These are phyloP conservation scores for Excoecaria agallocha DNA, from an alignment of 345 rosid species.

Conservation along the genomic window DNA sequence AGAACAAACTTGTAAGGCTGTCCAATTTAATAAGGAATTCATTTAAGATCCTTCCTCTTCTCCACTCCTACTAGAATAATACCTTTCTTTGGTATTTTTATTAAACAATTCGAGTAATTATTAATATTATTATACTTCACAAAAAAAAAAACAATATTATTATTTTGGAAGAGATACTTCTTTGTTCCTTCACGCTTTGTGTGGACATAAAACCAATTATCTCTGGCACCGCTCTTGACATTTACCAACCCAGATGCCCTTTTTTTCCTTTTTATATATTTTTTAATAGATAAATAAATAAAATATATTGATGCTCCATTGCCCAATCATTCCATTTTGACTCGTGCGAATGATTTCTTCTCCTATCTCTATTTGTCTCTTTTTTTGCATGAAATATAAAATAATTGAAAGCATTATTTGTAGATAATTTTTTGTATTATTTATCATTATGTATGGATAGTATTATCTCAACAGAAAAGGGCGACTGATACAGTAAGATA, in stretches of 20 bases:
- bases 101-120: not conserved
- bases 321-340: constrained; percentile 12
- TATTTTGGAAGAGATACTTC: not conserved
- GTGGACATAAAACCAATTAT: not conserved
- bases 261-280: not conserved
- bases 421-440: no score
- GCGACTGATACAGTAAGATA: no score
- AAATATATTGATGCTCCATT: not conserved
- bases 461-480: no score
- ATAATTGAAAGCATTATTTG: not conserved
- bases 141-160: no score
- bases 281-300: no score
- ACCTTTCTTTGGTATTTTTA: not conserved
- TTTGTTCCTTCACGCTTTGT: not conserved
- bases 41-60: constrained; percentile 11
- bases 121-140: no score
- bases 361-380: not conserved
- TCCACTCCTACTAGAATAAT: not conserved
- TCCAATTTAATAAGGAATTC: constrained; percentile 12
- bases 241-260: not conserved
- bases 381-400: not conserved
- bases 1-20: not conserved
- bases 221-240: constrained; percentile 10
- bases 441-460: no score
- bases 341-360: not conserved